Evolutionary conservation across 2,329 filamentous ascomycete species (phyloP), one percentile per base, ranked within the genome.

Genomic region (Fusarium sp.): DNA sequence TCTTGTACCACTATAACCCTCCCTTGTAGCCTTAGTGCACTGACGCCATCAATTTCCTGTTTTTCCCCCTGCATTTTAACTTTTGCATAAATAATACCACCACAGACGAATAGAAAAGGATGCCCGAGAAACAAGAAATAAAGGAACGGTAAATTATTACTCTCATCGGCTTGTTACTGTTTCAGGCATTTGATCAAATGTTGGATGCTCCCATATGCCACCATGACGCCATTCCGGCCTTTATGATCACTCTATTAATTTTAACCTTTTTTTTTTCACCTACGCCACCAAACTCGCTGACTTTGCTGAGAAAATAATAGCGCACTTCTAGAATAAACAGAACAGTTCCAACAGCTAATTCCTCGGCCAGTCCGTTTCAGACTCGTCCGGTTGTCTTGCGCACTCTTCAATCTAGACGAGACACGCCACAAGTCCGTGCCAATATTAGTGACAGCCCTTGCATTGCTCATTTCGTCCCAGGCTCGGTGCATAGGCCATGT

Each of bases 31-130:
- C 30, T 45, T 58, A 38, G 59, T 46, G 59, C 59, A 45, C 50
- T 63, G 60, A 63, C 60, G 60, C 60, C 59, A 63, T 64, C 39
- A 23, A 32, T 50, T 51, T 63, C 60, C 51, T 64, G 60, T 58
- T 63, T 57, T 55, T 43, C 17, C 44, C 38, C 60, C 59, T 63
- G 60, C 58, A 63, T 63, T 43, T 34, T 28, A 26, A 26, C 34
- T 56, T 28, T 38, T 44, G 32, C 30, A 52, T 52, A 61, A 61
- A 61, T 24, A 50, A 50, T 17, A 36, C 23, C 1, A 15, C 20
- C 44, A 23, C 30, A 44, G 24, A 19, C 2, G 32, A 47, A 28
- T n/a, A 34, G 26, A 48, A 36, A n/a, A 36, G 17, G 8, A 36
- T 36, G 34, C 34, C 34, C 17, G 39, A 56, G 40, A n/a, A 57